Conservation (phyloP, 305 asterid species). For the Coffea humblotiana region DNA sequence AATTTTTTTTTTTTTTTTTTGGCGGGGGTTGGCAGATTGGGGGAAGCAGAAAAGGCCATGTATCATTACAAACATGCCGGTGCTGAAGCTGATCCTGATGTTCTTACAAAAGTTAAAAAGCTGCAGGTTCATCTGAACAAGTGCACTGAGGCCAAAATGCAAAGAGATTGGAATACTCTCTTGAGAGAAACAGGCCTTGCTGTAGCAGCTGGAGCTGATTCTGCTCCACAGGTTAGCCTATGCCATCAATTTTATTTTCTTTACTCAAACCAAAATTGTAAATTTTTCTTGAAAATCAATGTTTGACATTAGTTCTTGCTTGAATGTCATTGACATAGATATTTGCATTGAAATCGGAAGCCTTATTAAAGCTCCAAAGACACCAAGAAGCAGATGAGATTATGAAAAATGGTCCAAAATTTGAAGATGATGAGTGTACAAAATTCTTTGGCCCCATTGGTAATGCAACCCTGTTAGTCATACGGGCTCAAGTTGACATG, state of each 20-base stretch:
- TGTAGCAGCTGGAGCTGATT: conserved; percentile 80
- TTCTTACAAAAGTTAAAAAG: conserved; percentile 50
- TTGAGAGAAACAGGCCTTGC: conserved; percentile 55
- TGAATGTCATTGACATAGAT: conserved; percentile 40
- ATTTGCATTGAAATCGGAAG: conserved; percentile 79
- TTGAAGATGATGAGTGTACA: conserved; percentile 59
- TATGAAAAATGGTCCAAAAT: conserved; percentile 56
- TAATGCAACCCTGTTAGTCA: conserved; percentile 44
- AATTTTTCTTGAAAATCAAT: background rate
- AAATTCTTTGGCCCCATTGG: conserved; percentile 80
- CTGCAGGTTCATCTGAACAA: conserved; percentile 54
- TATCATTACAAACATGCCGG: conserved; percentile 84
- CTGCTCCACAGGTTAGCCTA: conserved; percentile 72
- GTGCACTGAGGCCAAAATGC: conserved; percentile 76
- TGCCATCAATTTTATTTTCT: background rate
- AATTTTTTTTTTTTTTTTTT: background rate
- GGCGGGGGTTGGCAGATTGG: conserved; percentile 47
- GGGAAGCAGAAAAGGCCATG: conserved; percentile 77
- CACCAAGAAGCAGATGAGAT: conserved; percentile 80
- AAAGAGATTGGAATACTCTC: conserved; percentile 59
- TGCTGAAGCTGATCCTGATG: conserved; percentile 84
- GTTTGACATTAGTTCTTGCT: background rate
- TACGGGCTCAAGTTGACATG: conserved; percentile 72
- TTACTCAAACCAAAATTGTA: too few species aligned
- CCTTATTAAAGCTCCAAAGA: conserved; percentile 67